A percentile compares a stretch with the other conserved stretches of the same genome.
phyloP scores from a whole-genome alignment of 2,329 filamentous ascomycete genomes.

The Beauveria asiatica region DNA sequence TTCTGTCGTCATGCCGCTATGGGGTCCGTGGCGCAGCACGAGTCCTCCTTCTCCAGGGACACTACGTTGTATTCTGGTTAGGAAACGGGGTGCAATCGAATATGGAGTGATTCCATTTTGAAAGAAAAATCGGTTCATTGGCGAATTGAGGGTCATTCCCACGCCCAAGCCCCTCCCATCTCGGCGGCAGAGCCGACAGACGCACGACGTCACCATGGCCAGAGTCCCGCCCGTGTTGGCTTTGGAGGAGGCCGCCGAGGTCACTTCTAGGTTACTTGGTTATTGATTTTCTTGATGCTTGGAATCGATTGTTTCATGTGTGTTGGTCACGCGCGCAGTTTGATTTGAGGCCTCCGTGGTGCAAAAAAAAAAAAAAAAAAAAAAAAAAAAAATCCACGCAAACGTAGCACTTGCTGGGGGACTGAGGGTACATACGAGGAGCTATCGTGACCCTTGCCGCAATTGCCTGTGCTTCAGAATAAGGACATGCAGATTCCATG shows the following conservation, averaged over 20 bases:
- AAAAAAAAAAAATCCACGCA: background rate
- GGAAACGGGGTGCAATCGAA: background rate
- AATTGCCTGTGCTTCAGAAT: too few species aligned
- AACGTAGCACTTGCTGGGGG: background rate
- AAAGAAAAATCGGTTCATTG: background rate
- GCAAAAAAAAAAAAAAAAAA: too few species aligned
- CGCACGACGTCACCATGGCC: background rate
- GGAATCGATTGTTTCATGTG: background rate
- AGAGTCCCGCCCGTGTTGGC: background rate
- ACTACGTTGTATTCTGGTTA: background rate
- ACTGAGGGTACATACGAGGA: background rate
- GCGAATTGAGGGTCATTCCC: background rate
- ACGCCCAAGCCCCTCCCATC: background rate
- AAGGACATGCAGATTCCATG: too few species aligned
- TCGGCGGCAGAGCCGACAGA: background rate
- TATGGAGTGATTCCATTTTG: background rate
- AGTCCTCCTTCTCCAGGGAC: background rate
- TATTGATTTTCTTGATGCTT: background rate
- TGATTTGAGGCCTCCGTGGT: background rate
- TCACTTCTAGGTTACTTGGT: too few species aligned
- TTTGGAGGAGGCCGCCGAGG: slow-evolving; percentile 1
- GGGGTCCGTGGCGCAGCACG: background rate
- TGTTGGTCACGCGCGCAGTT: background rate
- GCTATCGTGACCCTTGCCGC: too few species aligned
- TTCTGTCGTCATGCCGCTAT: background rate